Evolutionary conservation across 1,284 basidiomycete species (phyloP).

Genomic region (Exsudoporus floridanus): DNA sequence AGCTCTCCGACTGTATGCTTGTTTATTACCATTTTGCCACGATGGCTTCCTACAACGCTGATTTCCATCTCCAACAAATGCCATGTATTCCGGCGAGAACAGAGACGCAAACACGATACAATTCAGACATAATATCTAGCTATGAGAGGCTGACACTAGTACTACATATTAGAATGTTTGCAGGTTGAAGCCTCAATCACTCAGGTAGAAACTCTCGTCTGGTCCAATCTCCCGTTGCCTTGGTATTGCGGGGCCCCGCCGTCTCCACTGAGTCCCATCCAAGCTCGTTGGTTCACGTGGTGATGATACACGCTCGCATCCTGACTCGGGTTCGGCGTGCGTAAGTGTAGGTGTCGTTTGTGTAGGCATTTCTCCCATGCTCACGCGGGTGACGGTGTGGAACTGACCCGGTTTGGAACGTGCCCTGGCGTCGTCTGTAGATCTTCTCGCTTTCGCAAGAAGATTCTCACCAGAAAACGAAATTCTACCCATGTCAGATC

Average conservation of each 20-base stretch:
- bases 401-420: neutral
- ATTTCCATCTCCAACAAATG: slow-evolving; percentile 3
- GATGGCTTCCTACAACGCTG: slow-evolving; percentile 1
- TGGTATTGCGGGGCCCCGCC: neutral
- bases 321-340: slow-evolving; percentile 22
- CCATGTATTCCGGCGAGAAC: neutral
- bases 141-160: slow-evolving; percentile 9
- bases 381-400: slow-evolving; percentile 41
- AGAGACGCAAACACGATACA: neutral
- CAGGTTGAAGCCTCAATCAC: neutral
- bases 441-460: slow-evolving; percentile 1
- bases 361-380: slow-evolving; percentile 41
- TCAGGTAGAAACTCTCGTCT: neutral
- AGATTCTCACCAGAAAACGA: slow-evolving; percentile 1
- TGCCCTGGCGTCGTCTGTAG: slow-evolving; percentile 4
- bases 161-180: slow-evolving; percentile 14
- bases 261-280: neutral
- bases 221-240: neutral
- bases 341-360: slow-evolving; percentile 38
- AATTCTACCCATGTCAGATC: neutral
- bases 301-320: slow-evolving; percentile 30
- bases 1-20: slow-evolving; percentile 4
- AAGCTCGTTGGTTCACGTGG: neutral
- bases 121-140: slow-evolving; percentile 1
- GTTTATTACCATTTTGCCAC: slow-evolving; percentile 6